Base-by-base conservation (phyloP, 345 rosid genomes). In the Kandelia obovata region DNA sequence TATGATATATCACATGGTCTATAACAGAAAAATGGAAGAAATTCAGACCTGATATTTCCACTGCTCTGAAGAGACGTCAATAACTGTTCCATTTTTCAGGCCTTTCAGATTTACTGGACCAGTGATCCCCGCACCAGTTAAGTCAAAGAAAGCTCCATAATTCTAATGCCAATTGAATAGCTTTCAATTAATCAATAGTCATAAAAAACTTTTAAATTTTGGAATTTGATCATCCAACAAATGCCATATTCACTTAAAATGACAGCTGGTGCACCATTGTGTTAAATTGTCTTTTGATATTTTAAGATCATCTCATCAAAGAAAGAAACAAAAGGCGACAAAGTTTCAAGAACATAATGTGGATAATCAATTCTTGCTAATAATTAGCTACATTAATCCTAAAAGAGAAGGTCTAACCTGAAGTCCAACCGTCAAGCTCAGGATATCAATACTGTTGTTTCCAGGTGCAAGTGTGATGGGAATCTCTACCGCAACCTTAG, bases 341-440 rank as follows among this genome's bases (percentile, higher is more conserved):
- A 13, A 13, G 49, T 43, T 43, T 21, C 5, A 6, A 4, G 60
- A 67, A 61, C 17, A 64, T 46, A 13, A 49, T 52, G 34, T 26
- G 39, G 60, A 72, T 39, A 31, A 28, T 31, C 62, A 46, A 58
- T 55, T 6, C n/a, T 62, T 66, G 49, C 58, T n/a, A 32, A 28
- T 20, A 21, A 60, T 61, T 68, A 60, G 25, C 46, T 27, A 39
- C 17, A 71, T 39, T 58, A 72, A 30, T 53, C 30, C 39, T 37
- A 62, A 61, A 39, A 5, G 32, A 58, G 76, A 53, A 52, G 73
- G 65, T 65, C 76, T 1, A 69, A 93, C 97, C 92, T 86, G 89
- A 75, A 91, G 98, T 73, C 98, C 98, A n/a, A 91, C 97, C 2
- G 98, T 91, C 78, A 91, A 78, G 83, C 98, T 84, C 67, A 94